Conservation (phyloP, 345 rosid genomes). For the Ailanthus altissimus region DNA sequence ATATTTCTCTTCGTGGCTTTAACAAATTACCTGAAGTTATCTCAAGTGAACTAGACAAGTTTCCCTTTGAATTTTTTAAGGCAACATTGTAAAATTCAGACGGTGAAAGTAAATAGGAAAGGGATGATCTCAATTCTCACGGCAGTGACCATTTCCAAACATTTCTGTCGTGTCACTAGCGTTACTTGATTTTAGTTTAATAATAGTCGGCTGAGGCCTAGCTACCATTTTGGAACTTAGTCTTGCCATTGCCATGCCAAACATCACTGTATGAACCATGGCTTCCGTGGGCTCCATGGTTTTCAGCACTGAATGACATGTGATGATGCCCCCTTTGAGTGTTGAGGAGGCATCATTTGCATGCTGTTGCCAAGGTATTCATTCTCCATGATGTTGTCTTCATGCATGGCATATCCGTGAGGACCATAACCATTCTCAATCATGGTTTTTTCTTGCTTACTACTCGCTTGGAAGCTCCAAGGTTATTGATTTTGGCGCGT, state of each 20-base stretch:
- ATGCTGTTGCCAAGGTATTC: conserved; percentile 8
- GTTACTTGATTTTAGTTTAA: neutral
- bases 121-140: neutral
- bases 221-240: neutral
- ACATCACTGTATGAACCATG: conserved; percentile 5
- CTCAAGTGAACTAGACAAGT: neutral
- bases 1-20: neutral
- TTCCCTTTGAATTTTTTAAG: neutral
- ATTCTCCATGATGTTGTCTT: conserved; percentile 5
- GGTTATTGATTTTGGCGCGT: neutral
- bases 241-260: conserved; percentile 3
- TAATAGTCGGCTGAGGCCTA: neutral
- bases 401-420: conserved; percentile 18
- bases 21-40: neutral
- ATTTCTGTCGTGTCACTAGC: neutral
- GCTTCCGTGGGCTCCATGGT: neutral
- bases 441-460: conserved; percentile 3
- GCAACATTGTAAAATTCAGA: neutral
- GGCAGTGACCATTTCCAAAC: neutral
- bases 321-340: neutral
- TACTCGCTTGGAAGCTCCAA: neutral
- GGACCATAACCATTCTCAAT: conserved; percentile 7
- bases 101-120: neutral
- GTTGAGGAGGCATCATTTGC: conserved; percentile 5
- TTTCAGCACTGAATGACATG: neutral